phyloP scores from a whole-genome alignment of 1,284 basidiomycete species.

The Ceratorhiza oryzae-sativae region DNA sequence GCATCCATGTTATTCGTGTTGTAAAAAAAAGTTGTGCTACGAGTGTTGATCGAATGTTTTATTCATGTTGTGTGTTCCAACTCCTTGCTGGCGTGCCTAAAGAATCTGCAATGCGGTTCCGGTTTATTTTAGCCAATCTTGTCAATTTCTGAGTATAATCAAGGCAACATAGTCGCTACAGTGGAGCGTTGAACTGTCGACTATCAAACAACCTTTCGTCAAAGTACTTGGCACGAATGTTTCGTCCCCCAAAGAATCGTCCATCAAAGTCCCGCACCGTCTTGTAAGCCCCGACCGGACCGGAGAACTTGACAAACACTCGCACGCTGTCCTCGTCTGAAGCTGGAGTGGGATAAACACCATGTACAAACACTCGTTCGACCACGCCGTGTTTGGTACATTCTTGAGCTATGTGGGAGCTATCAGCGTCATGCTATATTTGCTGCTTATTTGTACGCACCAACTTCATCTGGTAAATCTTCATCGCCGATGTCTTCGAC shows the following conservation, averaged over 20 bases:
- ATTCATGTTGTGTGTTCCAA: neutral
- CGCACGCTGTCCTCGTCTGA: conserved; percentile 74
- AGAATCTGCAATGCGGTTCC: neutral
- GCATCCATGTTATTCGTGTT: conserved; percentile 28
- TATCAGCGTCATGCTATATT: neutral
- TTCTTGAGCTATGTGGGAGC: conserved; percentile 67
- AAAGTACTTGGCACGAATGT: conserved; percentile 84
- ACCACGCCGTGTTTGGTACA: conserved; percentile 90
- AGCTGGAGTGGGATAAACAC: conserved; percentile 67
- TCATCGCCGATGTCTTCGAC: conserved; percentile 83
- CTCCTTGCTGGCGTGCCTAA: neutral
- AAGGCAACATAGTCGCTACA: neutral
- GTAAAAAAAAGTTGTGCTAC: no score
- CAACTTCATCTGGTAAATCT: conserved; percentile 85
- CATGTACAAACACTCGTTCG: conserved; percentile 85
- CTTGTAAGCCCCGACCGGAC: conserved; percentile 93
- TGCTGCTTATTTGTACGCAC: conserved; percentile 55
- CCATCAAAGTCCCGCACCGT: conserved; percentile 91
- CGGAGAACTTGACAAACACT: conserved; percentile 85
- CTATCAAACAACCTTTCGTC: conserved; percentile 64
- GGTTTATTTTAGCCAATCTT: neutral
- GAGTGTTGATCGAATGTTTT: no score
- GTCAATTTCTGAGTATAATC: neutral
- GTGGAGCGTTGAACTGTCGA: conserved; percentile 38
- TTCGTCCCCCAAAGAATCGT: conserved; percentile 85